A percentile compares a stretch with the other conserved stretches of the same genome.
Evolutionary conservation across 2,329 filamentous ascomycete species (phyloP).

Genomic region (Amphichorda felina): DNA sequence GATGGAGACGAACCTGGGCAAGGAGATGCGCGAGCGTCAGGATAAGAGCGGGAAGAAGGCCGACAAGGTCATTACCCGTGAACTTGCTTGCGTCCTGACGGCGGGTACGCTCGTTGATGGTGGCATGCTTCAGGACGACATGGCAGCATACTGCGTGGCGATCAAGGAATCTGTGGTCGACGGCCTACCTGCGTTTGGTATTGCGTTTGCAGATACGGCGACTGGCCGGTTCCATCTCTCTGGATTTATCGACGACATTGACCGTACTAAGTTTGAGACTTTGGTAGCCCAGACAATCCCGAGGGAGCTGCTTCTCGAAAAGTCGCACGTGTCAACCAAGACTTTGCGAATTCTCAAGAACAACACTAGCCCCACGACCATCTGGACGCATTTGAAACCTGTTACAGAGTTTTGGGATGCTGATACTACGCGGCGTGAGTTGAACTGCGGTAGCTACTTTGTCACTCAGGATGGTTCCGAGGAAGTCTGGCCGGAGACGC

Average conservation of each 20-base stretch:
- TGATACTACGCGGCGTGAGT: constrained; percentile 68
- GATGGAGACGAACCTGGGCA: constrained; percentile 87
- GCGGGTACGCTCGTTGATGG: constrained; percentile 89
- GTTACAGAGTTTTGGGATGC: constrained; percentile 85
- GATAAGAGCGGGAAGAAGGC: constrained; percentile 54
- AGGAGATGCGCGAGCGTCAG: constrained; percentile 96
- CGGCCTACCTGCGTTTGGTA: constrained; percentile 71
- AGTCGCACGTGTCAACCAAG: constrained; percentile 75
- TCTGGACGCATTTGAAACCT: constrained; percentile 90
- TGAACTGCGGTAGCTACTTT: constrained; percentile 74
- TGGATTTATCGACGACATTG: constrained; percentile 81
- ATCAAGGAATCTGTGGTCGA: constrained; percentile 76
- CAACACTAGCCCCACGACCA: constrained; percentile 81
- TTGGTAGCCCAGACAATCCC: constrained; percentile 87
- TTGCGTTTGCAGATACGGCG: constrained; percentile 89
- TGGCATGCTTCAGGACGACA: constrained; percentile 94
- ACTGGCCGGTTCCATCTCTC: constrained; percentile 93
- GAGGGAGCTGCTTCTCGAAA: constrained; percentile 81
- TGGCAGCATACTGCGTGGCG: constrained; percentile 90
- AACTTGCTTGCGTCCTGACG: constrained; percentile 84
- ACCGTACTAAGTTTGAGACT: constrained; percentile 95
- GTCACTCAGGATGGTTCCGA: constrained; percentile 41
- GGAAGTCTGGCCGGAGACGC: constrained; percentile 61
- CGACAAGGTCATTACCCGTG: constrained; percentile 87
- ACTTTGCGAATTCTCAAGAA: constrained; percentile 90